These are phyloP conservation scores for Fraxinus angustifolia DNA, from an alignment of 305 asterid species.

Conservation along the genomic window DNA sequence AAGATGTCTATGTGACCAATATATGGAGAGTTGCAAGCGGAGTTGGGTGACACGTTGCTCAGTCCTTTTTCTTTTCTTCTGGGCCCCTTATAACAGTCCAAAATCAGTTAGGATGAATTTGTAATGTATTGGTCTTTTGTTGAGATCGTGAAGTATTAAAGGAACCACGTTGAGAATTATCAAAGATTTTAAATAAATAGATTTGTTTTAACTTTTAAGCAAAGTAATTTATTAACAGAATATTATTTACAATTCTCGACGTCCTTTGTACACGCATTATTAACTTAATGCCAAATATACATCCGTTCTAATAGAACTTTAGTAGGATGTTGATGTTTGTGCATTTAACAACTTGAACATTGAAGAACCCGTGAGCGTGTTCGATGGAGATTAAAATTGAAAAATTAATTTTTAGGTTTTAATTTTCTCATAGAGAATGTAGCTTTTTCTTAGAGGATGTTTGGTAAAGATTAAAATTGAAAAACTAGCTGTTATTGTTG, in stretches of 20 bases:
- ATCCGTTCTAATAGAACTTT: not conserved
- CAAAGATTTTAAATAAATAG: not conserved
- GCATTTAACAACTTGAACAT: not conserved
- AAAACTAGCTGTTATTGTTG: no score
- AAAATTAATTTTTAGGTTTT: no score
- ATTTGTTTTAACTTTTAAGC: no score
- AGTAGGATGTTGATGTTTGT: not conserved
- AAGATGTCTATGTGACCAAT: not conserved
- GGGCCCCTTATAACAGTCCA: not conserved
- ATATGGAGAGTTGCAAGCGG: not conserved
- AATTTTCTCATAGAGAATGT: no score
- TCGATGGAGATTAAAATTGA: no score
- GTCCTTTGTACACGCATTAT: not conserved
- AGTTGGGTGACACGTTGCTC: not conserved
- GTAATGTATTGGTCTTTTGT: not conserved
- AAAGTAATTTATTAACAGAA: not conserved
- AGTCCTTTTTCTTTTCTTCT: not conserved
- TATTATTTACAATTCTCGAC: not conserved
- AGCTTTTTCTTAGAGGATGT: no score
- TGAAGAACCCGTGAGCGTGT: not conserved
- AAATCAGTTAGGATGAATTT: not conserved
- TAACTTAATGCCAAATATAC: no score
- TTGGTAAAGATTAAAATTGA: no score
- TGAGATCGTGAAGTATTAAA: not conserved
- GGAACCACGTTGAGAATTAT: not conserved